Conservation (phyloP, 495 filamentous ascomycete genomes). For the Beverwykella pulmonaria region DNA sequence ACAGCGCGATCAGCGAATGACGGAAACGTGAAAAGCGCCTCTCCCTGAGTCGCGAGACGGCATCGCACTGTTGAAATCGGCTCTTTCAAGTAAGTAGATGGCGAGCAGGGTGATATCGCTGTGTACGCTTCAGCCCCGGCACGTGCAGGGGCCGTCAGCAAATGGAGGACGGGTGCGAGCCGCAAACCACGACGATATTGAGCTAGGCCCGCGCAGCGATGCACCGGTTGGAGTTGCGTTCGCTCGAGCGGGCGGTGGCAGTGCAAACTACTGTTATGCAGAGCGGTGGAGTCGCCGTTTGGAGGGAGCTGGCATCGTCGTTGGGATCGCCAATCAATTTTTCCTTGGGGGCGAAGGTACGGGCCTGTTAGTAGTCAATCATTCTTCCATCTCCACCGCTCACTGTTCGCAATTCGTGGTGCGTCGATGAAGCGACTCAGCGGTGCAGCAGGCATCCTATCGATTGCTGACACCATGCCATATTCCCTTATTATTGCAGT, state of each 20-base stretch:
- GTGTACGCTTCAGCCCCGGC: conserved; percentile 23
- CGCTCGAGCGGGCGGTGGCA: conserved; percentile 28
- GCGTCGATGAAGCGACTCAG: not conserved
- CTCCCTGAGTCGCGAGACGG: conserved; percentile 26
- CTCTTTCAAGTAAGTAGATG: conserved; percentile 17
- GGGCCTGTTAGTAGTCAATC: not conserved
- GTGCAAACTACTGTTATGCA: conserved; percentile 23
- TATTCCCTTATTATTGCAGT: not conserved
- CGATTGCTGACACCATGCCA: not conserved
- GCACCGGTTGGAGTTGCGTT: conserved; percentile 17
- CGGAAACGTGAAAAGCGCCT: conserved; percentile 12
- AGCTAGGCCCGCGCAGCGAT: conserved; percentile 12
- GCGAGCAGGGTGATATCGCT: conserved; percentile 1
- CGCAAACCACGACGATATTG: conserved; percentile 10
- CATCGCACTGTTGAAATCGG: conserved; percentile 16
- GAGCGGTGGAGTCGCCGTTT: not conserved
- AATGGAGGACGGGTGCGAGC: conserved; percentile 18
- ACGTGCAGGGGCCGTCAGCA: conserved; percentile 36
- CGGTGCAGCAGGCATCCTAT: not conserved
- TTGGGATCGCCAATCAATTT: not conserved
- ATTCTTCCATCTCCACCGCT: not conserved
- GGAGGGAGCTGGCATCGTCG: not conserved
- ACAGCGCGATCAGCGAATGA: conserved; percentile 24
- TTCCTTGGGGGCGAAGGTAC: not conserved
- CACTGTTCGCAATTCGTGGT: not conserved